Evolutionary conservation across 495 filamentous ascomycete species (phyloP), one percentile per base, ranked within the genome.

Genomic region (Physcia stellaris): DNA sequence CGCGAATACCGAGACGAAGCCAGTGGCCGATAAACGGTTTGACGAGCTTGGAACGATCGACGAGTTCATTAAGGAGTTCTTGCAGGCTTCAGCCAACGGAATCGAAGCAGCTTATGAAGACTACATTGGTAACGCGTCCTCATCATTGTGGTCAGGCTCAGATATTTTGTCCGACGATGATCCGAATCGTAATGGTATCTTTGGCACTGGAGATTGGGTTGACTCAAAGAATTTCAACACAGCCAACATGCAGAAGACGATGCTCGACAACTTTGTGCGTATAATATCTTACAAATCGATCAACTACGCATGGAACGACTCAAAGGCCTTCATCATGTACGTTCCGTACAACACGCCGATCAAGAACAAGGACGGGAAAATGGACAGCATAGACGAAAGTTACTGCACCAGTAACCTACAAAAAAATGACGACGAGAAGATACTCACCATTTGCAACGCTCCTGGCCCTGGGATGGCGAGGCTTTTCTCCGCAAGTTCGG

Each of bases 1-100:
- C n/a, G n/a, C n/a, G n/a, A n/a, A n/a, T n/a, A n/a, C n/a, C n/a
- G n/a, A n/a, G 0, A 15, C 22, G 13, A 7, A 10, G 3, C 43
- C 43, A 12, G 43, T 46, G 18, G 31, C 31, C 5, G 43, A 46
- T 23, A 43, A 46, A 32, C 32, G 38, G 16, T 46, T 46, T 24
- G 32, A 32, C 11, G 43, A 46, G 33, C 37, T 30, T 24, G 37
- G 37, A 6, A 30, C 20, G 11, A 40, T 40, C 3, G 23, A 15
- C 20, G 15, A 29, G 15, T 46, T 35, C 23, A 35, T 41, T n/a
- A 27, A 26, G 18, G 21, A 40, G 17, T 46, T 37, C 32, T 20
- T 46, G 2, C 24, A 46, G 18, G 28, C 37, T 6, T 34, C 32
- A 5, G 31, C 22, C 6, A 27, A 17, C 7, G 39, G 39, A 9